Base-by-base conservation (phyloP, 1,284 basidiomycete species). In the Abortiporus biennis region DNA sequence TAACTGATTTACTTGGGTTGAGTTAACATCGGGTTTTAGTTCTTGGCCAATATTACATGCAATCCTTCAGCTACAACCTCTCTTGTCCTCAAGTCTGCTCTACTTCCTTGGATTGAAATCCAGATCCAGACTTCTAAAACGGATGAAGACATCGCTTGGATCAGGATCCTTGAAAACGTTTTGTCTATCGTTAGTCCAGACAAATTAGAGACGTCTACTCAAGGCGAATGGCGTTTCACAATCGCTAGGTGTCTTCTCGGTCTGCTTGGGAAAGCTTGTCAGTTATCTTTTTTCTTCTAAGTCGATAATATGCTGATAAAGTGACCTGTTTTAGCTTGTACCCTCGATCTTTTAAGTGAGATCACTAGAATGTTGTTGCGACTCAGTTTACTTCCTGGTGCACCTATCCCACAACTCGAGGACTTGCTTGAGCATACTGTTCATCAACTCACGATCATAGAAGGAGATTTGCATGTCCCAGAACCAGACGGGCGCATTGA, bases 81-180 rank as follows among this genome's bases (percentile, higher is more conserved):
- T 0, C 66, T 93, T 23, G 62, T 90, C 8, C 66, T 87, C 37
- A 80, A 80, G 50, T 79, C 79, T 0, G 74, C 76, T 1, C 64
- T 92, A 3, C 61, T 92, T 1, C 63, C 78, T 0, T 95, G 92
- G 92, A 75, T 93, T 15, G 77, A 84, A 55, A 78, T 85, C 61
- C 85, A 90, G 54, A 58, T 88, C 20, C 49, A 66, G 30, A 45
- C 54, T 4, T 51, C 65, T 9, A 62, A 54, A 9, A 50, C 49
- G n/a, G 60, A 62, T 1, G 80, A 85, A 47, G 59, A 62, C 2
- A 52, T 78, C 11, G 72, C 74, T 1, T 90, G 85, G 85, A 61
- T 78, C 21, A 78, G 72, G 44, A 75, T 90, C 20, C 50, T 90
- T 4, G 81, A 86, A 49, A 89, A 90, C 49, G 65, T 89, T 38